Evolutionary conservation across 192 early-diverging fungal species (phyloP).

Genomic region (Backusella tarrabulga): DNA sequence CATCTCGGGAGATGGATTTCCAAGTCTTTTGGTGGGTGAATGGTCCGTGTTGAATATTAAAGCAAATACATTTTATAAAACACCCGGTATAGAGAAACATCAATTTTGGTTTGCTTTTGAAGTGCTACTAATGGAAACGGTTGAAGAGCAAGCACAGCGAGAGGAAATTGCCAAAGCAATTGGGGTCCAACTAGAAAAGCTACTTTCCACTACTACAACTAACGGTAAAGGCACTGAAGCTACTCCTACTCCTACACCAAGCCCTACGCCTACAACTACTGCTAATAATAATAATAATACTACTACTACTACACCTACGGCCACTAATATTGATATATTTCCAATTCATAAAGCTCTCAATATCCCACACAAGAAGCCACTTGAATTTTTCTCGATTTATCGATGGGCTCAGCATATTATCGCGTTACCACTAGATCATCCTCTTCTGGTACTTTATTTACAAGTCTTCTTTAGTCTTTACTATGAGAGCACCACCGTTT

Average conservation of each 20-base stretch:
- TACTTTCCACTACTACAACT: background rate
- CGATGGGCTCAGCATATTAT: conserved; percentile 49
- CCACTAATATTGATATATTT: background rate
- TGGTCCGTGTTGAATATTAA: conserved; percentile 46
- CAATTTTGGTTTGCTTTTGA: conserved; percentile 51
- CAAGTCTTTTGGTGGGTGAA: conserved; percentile 48
- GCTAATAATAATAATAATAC: background rate
- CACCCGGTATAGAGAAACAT: conserved; percentile 42
- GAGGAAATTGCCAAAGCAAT: conserved; percentile 26
- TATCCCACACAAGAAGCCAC: conserved; percentile 35
- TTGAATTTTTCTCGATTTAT: conserved; percentile 49
- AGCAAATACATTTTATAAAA: conserved; percentile 39
- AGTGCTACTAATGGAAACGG: conserved; percentile 40
- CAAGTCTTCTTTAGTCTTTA: conserved; percentile 54
- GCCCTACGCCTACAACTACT: background rate
- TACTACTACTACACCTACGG: background rate
- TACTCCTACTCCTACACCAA: background rate
- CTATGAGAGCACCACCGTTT: conserved; percentile 30
- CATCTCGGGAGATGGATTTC: conserved; percentile 38
- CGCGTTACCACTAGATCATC: conserved; percentile 39
- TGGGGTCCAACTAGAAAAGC: background rate
- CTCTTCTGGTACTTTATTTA: conserved; percentile 41
- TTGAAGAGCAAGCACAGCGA: conserved; percentile 32
- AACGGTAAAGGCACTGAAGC: background rate
- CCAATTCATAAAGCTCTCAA: conserved; percentile 32